These are phyloP conservation scores for Trametes villosa DNA, from an alignment of 768 basidiomycete species.

Conservation along the genomic window DNA sequence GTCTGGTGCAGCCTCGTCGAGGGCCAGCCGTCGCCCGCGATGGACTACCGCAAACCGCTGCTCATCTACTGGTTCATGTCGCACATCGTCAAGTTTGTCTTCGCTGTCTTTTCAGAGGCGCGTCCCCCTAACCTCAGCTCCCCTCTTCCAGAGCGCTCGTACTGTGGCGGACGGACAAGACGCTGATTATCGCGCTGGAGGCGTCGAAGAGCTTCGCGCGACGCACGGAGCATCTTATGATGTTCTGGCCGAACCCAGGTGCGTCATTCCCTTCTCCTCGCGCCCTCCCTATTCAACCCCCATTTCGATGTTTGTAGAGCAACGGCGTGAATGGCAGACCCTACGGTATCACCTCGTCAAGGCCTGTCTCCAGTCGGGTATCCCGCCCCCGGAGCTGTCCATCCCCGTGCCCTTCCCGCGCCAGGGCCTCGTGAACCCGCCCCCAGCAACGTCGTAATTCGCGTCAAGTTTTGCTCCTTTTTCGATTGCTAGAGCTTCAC, in stretches of 20 bases:
- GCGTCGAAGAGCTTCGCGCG: conserved; percentile 61
- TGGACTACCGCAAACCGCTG: conserved; percentile 54
- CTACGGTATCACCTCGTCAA: conserved; percentile 50
- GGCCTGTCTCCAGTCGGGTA: conserved; percentile 55
- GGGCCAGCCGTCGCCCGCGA: neutral
- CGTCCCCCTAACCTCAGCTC: neutral
- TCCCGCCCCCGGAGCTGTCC: conserved; percentile 29
- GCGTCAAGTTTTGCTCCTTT: too few relatives aligned
- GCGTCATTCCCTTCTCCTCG: conserved; percentile 17
- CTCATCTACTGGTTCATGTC: conserved; percentile 79
- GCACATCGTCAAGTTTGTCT: conserved; percentile 59
- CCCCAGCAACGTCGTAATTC: too few relatives aligned
- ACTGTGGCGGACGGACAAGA: conserved; percentile 64
- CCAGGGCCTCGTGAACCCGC: too few relatives aligned
- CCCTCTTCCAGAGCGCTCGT: conserved; percentile 53
- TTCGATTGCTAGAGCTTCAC: too few relatives aligned
- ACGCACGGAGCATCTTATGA: conserved; percentile 62
- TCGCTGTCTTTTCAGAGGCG: too few relatives aligned
- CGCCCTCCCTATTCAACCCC: neutral
- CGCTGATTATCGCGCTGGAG: conserved; percentile 61
- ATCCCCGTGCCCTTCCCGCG: conserved; percentile 11
- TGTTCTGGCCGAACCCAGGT: conserved; percentile 70
- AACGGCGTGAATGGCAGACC: conserved; percentile 50
- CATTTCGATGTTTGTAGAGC: conserved; percentile 41
- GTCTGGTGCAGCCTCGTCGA: conserved; percentile 8